phyloP scores from a whole-genome alignment of 441 rosid species.

The Isatis lusitanica region DNA sequence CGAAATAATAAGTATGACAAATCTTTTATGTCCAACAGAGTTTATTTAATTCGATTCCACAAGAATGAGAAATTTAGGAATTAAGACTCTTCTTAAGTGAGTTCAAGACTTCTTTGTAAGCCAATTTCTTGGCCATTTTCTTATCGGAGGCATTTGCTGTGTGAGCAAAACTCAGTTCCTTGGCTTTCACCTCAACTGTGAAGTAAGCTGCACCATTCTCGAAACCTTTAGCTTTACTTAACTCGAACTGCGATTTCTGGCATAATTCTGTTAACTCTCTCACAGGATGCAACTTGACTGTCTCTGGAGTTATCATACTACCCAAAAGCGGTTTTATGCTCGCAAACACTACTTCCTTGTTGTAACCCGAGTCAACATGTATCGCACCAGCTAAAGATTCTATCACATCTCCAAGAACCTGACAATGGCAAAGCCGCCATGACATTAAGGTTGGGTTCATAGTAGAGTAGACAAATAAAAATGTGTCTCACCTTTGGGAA shows the following conservation, averaged over 20 bases:
- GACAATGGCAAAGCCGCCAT: not conserved
- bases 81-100: slow-evolving; percentile 39
- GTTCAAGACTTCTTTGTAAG: slow-evolving; percentile 56
- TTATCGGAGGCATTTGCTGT: slow-evolving; percentile 47
- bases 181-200: slow-evolving; percentile 49
- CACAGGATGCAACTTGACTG: slow-evolving; percentile 57
- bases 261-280: slow-evolving; percentile 66
- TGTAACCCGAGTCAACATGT: slow-evolving; percentile 71
- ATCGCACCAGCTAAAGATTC: slow-evolving; percentile 94
- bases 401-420: slow-evolving; percentile 93
- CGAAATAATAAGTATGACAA: not conserved
- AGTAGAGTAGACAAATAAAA: not conserved
- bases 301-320: slow-evolving; percentile 69
- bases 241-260: slow-evolving; percentile 43
- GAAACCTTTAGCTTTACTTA: slow-evolving; percentile 20
- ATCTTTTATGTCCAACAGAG: not conserved
- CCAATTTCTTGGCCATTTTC: slow-evolving; percentile 58
- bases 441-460: not conserved
- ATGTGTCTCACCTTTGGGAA: slow-evolving; percentile 68
- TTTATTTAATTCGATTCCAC: not conserved
- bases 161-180: not conserved
- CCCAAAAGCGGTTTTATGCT: slow-evolving; percentile 75
- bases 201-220: slow-evolving; percentile 34
- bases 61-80: not conserved
- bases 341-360: slow-evolving; percentile 55